Evolutionary conservation across 148 eudicot species (phyloP), one percentile per base, ranked within the genome.

Genomic region (Camellia lanceoleosa): DNA sequence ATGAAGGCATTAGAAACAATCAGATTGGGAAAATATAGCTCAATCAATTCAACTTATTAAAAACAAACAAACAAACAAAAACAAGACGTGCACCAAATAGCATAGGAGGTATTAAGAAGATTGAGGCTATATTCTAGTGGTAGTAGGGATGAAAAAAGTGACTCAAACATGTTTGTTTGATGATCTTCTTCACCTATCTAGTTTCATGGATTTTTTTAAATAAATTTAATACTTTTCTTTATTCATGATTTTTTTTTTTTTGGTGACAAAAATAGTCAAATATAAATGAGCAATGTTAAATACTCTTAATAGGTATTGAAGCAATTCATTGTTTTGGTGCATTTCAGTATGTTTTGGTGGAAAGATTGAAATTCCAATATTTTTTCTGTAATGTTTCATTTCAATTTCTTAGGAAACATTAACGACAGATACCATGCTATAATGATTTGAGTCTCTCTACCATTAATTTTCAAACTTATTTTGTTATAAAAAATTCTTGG

Each of bases 1-100:
- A 73, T 20, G 54, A 30, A 78, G 15, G 79, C 54, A 78, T 41
- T 43, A 76, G 8, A 68, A 71, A 51, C 30, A 41, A 81, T 76
- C 46, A 74, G 44, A 14, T 18, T 8, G 23, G 61, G 10, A 19
- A 38, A 38, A 18, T 19, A 78, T 67, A 67, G 51, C 16, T 44
- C 38, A 23, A 11, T 49, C 61, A 38, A 66, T 8, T 5, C 38
- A 67, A 54, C 15, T 30, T 67, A 9, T 19, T 4, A 20, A 19
- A 9, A 42, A 15, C 19, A 2, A 3, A 6, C n/a, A 46, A 56
- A 16, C 13, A 68, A 4, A 55, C n/a, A 11, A 67, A 51, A 75
- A 7, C 43, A 74, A 15, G 14, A 41, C 16, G 2, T 41, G n/a
- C 65, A 12, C 49, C 49, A 0, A 15, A 73, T 30, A 55, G 63